These are phyloP conservation scores for Odontarrhena argentea DNA, from an alignment of 345 rosid species.

Conservation along the genomic window DNA sequence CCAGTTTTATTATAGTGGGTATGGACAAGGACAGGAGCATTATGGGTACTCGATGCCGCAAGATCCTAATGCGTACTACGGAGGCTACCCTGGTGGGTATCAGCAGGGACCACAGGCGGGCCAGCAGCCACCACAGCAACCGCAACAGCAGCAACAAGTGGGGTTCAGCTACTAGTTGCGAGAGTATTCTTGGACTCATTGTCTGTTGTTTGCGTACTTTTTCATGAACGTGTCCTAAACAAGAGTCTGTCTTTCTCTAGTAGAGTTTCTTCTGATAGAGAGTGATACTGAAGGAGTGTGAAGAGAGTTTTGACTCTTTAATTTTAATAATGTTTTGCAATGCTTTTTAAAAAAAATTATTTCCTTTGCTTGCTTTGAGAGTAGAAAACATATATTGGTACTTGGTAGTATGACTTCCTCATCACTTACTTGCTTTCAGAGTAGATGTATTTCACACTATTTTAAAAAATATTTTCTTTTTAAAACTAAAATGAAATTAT, in stretches of 20 bases:
- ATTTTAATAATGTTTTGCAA: slow-evolving; percentile 13
- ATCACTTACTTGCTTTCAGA: neutral
- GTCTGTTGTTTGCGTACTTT: slow-evolving; percentile 31
- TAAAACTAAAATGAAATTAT: too few species aligned
- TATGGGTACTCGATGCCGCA: slow-evolving; percentile 76
- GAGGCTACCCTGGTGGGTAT: slow-evolving; percentile 76
- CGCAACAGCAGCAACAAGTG: slow-evolving; percentile 61
- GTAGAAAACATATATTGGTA: neutral
- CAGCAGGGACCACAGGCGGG: slow-evolving; percentile 64
- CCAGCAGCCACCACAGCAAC: slow-evolving; percentile 56
- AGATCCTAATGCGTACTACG: slow-evolving; percentile 85
- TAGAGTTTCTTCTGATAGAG: slow-evolving; percentile 12
- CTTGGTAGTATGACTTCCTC: neutral
- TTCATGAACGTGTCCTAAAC: slow-evolving; percentile 13
- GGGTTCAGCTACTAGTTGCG: slow-evolving; percentile 57
- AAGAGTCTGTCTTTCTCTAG: slow-evolving; percentile 6
- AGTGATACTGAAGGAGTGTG: slow-evolving; percentile 23
- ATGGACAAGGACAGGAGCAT: slow-evolving; percentile 71
- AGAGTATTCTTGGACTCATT: slow-evolving; percentile 16
- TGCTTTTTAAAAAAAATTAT: slow-evolving; percentile 11
- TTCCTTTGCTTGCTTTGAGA: slow-evolving; percentile 16
- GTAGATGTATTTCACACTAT: too few species aligned
- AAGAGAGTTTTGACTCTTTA: slow-evolving; percentile 24
- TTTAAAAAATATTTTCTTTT: too few species aligned
- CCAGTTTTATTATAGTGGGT: slow-evolving; percentile 73